Evolutionary conservation across 192 early-diverging fungal genomes (phyloP).

Genomic region (Radiomyces spectabilis): DNA sequence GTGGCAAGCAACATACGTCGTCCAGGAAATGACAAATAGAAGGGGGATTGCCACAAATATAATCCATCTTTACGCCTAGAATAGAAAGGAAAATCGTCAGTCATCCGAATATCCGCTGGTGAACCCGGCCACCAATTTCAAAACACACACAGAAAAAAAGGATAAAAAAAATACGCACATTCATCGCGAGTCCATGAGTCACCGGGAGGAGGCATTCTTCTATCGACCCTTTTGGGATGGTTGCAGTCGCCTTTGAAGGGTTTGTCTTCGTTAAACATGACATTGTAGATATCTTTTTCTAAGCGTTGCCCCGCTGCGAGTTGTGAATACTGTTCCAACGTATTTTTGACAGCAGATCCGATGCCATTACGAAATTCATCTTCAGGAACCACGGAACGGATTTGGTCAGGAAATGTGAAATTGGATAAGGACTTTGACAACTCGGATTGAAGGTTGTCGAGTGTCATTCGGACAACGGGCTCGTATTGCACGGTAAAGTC

Average conservation of each 20-base stretch:
- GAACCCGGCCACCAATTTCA: neutral
- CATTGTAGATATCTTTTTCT: conserved; percentile 26
- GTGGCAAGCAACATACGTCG: conserved; percentile 17
- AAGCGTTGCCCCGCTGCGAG: conserved; percentile 20
- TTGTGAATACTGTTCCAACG: conserved; percentile 12
- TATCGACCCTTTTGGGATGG: conserved; percentile 30
- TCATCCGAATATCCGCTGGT: neutral
- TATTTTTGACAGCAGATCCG: conserved; percentile 6
- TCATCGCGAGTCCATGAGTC: conserved; percentile 42
- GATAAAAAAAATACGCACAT: conserved; percentile 22
- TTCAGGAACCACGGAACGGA: conserved; percentile 11
- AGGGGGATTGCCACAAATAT: conserved; percentile 53
- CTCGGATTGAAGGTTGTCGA: conserved; percentile 6
- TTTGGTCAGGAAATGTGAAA: conserved; percentile 13
- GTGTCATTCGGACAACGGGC: conserved; percentile 24
- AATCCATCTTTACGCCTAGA: conserved; percentile 39
- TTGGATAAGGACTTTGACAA: conserved; percentile 17
- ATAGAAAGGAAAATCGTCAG: neutral
- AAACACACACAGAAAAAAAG: neutral
- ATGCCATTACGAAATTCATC: conserved; percentile 6
- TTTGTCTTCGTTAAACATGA: conserved; percentile 39
- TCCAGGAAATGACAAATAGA: conserved; percentile 49
- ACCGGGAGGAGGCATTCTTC: conserved; percentile 37
- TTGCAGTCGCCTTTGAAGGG: conserved; percentile 55
- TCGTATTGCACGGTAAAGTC: conserved; percentile 39